Evolutionary conservation across 352 stramenopile genomes (phyloP).

Genomic region (Globisporangium irregulare): DNA sequence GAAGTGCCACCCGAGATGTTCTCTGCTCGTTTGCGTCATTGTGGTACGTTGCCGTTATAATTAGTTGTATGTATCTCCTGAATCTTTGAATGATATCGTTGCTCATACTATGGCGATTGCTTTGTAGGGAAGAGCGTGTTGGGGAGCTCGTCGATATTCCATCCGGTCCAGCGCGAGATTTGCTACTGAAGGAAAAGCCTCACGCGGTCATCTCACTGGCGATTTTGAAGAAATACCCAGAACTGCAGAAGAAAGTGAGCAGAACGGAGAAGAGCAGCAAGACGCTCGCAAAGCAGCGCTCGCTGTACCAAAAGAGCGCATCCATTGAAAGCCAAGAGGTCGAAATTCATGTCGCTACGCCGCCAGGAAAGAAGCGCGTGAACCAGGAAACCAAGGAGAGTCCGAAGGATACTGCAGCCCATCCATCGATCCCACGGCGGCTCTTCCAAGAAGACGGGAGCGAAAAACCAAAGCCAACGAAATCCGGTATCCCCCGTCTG

Average conservation of each 20-base stretch:
- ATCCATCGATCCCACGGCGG: conserved; percentile 4
- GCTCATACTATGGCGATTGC: neutral
- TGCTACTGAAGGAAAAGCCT: conserved; percentile 50
- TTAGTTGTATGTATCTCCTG: neutral
- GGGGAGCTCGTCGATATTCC: conserved; percentile 49
- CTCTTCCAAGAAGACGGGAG: conserved; percentile 16
- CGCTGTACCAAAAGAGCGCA: conserved; percentile 25
- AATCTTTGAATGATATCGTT: neutral
- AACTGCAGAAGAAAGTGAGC: conserved; percentile 21
- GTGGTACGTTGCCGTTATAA: conserved; percentile 35
- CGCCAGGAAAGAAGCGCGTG: conserved; percentile 19
- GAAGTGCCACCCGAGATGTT: conserved; percentile 41
- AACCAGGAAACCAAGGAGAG: neutral
- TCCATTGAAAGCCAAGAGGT: conserved; percentile 23
- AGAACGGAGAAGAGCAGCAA: conserved; percentile 8
- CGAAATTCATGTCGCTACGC: conserved; percentile 32
- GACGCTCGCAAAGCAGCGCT: conserved; percentile 19
- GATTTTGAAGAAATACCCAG: conserved; percentile 38
- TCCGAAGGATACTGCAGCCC: neutral
- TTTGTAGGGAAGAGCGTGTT: conserved; percentile 42
- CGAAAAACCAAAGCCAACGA: neutral
- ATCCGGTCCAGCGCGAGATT: conserved; percentile 28
- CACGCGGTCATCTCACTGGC: conserved; percentile 37
- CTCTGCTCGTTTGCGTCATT: conserved; percentile 40
- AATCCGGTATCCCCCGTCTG: neutral